Evolutionary conservation across 495 filamentous ascomycete genomes (phyloP).

Genomic region (Achaetomiella virescens): DNA sequence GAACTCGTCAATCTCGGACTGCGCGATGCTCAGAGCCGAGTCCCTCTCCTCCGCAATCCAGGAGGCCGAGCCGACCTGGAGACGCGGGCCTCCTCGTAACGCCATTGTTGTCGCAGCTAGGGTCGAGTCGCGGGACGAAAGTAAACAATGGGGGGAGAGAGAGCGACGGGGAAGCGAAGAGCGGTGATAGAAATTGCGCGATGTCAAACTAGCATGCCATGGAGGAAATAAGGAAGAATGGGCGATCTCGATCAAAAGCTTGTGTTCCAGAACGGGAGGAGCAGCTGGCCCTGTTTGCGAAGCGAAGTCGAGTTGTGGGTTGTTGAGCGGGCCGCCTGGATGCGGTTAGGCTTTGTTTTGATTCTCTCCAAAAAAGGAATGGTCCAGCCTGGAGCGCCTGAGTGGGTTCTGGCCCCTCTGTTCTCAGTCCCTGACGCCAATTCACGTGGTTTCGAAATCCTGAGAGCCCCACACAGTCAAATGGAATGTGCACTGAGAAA

Average conservation of each 20-base stretch:
- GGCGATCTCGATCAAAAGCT: constrained; percentile 10
- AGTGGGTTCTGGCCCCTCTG: constrained; percentile 15
- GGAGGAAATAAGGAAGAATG: not conserved
- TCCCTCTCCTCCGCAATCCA: constrained; percentile 50
- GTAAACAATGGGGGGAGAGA: constrained; percentile 2
- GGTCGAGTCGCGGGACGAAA: not conserved
- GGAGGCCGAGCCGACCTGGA: constrained; percentile 49
- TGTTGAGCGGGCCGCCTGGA: constrained; percentile 12
- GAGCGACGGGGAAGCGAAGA: not conserved
- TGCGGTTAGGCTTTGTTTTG: constrained; percentile 29
- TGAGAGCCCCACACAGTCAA: constrained; percentile 1
- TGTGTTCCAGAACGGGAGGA: constrained; percentile 11
- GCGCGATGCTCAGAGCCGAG: constrained; percentile 44
- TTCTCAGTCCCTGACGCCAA: constrained; percentile 14
- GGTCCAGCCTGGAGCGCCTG: constrained; percentile 11
- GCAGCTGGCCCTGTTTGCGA: constrained; percentile 3
- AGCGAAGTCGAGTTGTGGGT: constrained; percentile 24
- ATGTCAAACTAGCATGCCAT: not conserved
- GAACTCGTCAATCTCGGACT: constrained; percentile 76
- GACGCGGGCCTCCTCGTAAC: constrained; percentile 45
- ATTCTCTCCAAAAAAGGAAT: constrained; percentile 27
- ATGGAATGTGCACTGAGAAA: not conserved
- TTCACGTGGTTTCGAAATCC: constrained; percentile 23
- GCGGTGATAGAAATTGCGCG: not conserved
- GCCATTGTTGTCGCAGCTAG: constrained; percentile 39